Conservation (phyloP, 345 rosid genomes). For the Sonneratia caseolaris region DNA sequence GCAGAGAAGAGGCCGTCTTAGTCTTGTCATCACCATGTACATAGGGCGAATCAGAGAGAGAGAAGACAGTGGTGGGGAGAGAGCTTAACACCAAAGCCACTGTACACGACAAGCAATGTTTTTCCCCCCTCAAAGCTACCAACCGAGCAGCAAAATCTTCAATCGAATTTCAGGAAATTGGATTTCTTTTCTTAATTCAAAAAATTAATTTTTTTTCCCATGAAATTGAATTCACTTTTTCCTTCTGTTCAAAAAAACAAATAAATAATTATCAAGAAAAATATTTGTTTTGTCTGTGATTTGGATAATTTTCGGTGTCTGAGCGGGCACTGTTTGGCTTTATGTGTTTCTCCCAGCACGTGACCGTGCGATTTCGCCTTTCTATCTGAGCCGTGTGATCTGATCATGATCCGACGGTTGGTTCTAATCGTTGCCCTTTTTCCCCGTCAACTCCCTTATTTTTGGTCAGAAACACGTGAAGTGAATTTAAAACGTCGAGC, state of each 20-base stretch:
- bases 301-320: not conserved
- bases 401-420: constrained; percentile 6
- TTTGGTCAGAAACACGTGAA: too few species aligned
- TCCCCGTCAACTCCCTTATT: too few species aligned
- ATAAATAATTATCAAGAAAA: too few species aligned
- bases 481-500: too few species aligned
- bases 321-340: not conserved
- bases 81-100: constrained; percentile 1
- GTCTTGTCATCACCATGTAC: not conserved
- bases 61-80: not conserved
- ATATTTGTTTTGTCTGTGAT: not conserved
- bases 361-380: constrained; percentile 4
- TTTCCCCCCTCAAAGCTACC: not conserved
- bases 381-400: constrained; percentile 1
- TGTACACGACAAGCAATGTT: not conserved
- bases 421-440: not conserved
- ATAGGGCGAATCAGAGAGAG: too few species aligned
- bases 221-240: not conserved
- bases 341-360: not conserved
- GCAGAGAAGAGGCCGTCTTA: not conserved
- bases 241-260: not conserved
- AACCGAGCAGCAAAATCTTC: not conserved
- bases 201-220: not conserved
- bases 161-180: not conserved
- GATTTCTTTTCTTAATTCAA: not conserved